These are phyloP conservation scores for Marasmius oreades DNA, from an alignment of 1,284 basidiomycete species.

Conservation along the genomic window DNA sequence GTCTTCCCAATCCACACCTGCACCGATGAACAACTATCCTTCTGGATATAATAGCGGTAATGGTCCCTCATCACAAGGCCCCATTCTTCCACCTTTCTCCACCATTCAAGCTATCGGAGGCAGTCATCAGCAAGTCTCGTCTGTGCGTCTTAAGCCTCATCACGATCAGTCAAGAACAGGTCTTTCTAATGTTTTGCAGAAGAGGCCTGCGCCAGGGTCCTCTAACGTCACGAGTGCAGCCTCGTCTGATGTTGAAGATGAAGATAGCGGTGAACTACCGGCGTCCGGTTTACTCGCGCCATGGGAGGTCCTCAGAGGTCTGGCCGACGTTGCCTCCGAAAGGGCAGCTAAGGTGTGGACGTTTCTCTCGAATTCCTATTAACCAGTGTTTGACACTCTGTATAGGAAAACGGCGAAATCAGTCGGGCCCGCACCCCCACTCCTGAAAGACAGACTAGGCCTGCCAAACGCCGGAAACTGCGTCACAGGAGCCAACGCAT, in stretches of 20 bases:
- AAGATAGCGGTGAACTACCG: constrained; percentile 73
- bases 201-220: constrained; percentile 54
- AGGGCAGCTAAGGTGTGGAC: constrained; percentile 64
- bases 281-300: constrained; percentile 78
- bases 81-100: constrained; percentile 68
- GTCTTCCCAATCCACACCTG: constrained; percentile 5
- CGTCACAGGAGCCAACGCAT: constrained; percentile 50
- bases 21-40: constrained; percentile 3
- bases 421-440: constrained; percentile 71
- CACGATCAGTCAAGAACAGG: constrained; percentile 30
- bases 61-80: constrained; percentile 35
- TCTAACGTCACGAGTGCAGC: constrained; percentile 71
- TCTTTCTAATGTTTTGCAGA: constrained; percentile 27
- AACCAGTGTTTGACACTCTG: not conserved
- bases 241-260: constrained; percentile 72
- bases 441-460: constrained; percentile 59
- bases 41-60: constrained; percentile 12
- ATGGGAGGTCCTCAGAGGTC: constrained; percentile 76
- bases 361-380: constrained; percentile 5
- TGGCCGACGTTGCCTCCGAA: constrained; percentile 77
- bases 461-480: constrained; percentile 68
- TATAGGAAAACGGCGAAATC: constrained; percentile 69
- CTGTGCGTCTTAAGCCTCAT: constrained; percentile 52
- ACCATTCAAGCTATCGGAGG: constrained; percentile 59
- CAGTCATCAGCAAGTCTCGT: constrained; percentile 47